Base-by-base conservation (phyloP, 352 stramenopile genomes). In the Phytopythium chamaehyphon region DNA sequence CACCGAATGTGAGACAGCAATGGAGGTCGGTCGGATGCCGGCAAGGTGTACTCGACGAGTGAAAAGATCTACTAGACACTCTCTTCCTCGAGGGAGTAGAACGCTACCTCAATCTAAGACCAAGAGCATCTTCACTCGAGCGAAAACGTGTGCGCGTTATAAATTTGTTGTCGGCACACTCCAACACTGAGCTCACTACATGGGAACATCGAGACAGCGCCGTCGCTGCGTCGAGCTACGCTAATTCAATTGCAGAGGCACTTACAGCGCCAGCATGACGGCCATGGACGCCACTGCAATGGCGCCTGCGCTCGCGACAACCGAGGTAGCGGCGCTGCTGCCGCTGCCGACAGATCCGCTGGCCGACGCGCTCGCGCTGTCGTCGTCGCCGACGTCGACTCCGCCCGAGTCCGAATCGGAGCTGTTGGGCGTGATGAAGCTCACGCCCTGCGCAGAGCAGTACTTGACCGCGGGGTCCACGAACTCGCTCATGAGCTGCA, bases 401-500 rank as follows among this genome's bases (percentile, higher is more conserved):
- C 9, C 46, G 46, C 33, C 28, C 31, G 33, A 43, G 19, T 33
- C 46, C 18, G 31, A 33, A 2, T 31, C 38, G 2, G 46, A 22
- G 12, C 14, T n/a, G 33, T 52, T 52, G 40, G 48, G 5, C 15
- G 48, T 47, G 26, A 54, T 40, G n/a, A 71, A 48, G 22, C 37
- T 31, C 22, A 73, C 62, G 12, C 65, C 69, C 49, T 65, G 64
- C 28, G 51, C 47, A 1, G 45, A 58, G 52, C 69, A 78, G 47
- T 73, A 71, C 7, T 47, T 42, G 39, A 74, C 64, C 4, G 64
- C 62, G 19, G 68, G 69, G 40, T 75, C 59, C 31, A 78, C 69
- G 23, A 78, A 49, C 22, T 78, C 61, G 47, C 64, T 75, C 57
- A 73, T 61, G 55, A 78, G 59, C 39, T 62, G 61, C 16, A 78